phyloP scores from a whole-genome alignment of 805 yeast species.

The Teunomyces cretensis region DNA sequence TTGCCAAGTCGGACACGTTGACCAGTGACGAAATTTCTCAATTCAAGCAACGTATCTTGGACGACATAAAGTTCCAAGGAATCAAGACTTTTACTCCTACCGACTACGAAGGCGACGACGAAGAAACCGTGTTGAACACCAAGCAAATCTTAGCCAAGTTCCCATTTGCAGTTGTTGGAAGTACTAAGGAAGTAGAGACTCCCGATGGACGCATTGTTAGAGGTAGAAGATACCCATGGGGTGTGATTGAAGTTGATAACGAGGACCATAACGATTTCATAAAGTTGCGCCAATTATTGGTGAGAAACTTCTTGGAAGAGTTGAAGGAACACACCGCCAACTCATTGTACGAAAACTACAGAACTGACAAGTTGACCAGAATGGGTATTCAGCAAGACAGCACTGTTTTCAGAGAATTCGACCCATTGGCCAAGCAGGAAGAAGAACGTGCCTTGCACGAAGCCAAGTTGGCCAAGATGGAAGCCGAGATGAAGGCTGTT shows the following conservation, averaged over 20 bases:
- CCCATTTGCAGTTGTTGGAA: slow-evolving; percentile 95
- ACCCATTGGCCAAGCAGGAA: slow-evolving; percentile 87
- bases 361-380: slow-evolving; percentile 73
- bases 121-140: slow-evolving; percentile 69
- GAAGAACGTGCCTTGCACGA: slow-evolving; percentile 93
- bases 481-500: slow-evolving; percentile 92
- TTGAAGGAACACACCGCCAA: slow-evolving; percentile 82
- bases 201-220: slow-evolving; percentile 79
- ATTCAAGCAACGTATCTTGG: slow-evolving; percentile 75
- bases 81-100: slow-evolving; percentile 77
- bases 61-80: slow-evolving; percentile 72
- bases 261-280: slow-evolving; percentile 91
- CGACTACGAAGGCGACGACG: slow-evolving; percentile 78
- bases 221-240: slow-evolving; percentile 97
- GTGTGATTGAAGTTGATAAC: slow-evolving; percentile 91
- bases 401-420: slow-evolving; percentile 90
- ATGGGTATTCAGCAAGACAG: slow-evolving; percentile 93
- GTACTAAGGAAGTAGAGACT: slow-evolving; percentile 68
- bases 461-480: slow-evolving; percentile 90
- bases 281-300: slow-evolving; percentile 80
- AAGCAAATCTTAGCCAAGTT: slow-evolving; percentile 64
- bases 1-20: slow-evolving; percentile 92
- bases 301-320: slow-evolving; percentile 91
- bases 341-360: slow-evolving; percentile 79
- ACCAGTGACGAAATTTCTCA: slow-evolving; percentile 78